These are phyloP conservation scores for Aspergillus coremiiformis DNA, from an alignment of 495 filamentous ascomycete species.

Conservation along the genomic window DNA sequence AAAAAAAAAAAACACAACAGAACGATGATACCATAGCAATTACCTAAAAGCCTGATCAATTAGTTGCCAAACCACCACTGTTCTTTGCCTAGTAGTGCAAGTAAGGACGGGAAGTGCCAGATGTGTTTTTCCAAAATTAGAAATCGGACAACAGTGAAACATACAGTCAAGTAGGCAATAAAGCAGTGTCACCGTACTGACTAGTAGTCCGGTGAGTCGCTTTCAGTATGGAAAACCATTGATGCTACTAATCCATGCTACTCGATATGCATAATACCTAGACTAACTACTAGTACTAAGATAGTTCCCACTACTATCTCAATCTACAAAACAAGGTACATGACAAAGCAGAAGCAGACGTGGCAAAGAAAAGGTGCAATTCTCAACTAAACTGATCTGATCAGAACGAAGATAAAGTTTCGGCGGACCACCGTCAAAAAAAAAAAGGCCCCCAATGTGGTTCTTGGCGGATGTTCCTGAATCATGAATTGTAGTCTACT, in stretches of 20 bases:
- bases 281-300: not conserved
- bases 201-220: not conserved
- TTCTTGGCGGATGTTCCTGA: not conserved
- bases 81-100: no score
- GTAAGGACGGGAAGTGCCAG: no score
- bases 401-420: not conserved
- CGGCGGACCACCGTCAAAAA: not conserved
- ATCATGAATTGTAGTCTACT: not conserved
- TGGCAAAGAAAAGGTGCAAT: no score
- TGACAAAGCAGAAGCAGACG: no score
- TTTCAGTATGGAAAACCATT: not conserved
- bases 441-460: not conserved
- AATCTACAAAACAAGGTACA: no score
- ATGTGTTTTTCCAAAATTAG: not conserved
- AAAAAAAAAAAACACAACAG: no score
- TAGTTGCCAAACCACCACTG: no score
- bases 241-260: not conserved
- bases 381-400: not conserved
- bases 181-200: not conserved
- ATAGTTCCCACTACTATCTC: not conserved
- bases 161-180: not conserved
- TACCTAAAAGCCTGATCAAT: not conserved
- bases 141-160: not conserved
- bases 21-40: no score
- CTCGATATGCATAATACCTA: not conserved